Base-by-base conservation (phyloP, 345 rosid species). In the Salix arbutifolia region DNA sequence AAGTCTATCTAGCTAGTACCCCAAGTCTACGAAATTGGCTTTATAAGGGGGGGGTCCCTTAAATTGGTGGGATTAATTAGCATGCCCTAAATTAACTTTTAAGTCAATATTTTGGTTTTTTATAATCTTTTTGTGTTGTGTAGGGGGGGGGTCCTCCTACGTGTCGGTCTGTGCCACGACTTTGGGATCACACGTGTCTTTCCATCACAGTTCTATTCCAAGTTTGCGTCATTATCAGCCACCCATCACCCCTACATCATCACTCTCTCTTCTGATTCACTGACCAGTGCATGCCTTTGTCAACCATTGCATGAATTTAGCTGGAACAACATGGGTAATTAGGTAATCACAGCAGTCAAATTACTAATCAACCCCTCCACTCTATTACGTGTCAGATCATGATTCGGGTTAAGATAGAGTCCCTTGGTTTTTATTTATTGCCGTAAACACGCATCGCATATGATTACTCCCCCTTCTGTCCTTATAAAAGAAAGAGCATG, bases 131-230 rank as follows among this genome's bases (percentile, higher is more conserved):
- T 77, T 84, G 83, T 78, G 66, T 73, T 81, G 70, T 78, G 81
- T 26, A 77, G 28, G 80, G 56, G 37, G 28, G 83, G 80, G 92
- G 92, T 65, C 83, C 91, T 88, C 83, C 26, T 68, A 83, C 89
- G 86, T 87, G 88, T 86, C 84, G 14, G 3, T 19, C 70, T 1
- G 44, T 62, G 31, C 33, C 21, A 6, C 37, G 5, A 40, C 31
- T 26, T 28, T 0, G 0, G 17, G 13, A 1, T 11, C 25, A 71
- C 80, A 86, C 84, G 88, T 87, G 85, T 84, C 88, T 28, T 6
- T 4, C 46, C 1, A 5, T 68, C 80, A 79, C 61, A 79, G 83
- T 21, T 38, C 31, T 8, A 3, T 25, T 52, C 44, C 44, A 21
- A 56, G 70, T 68, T 75, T 44, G 33, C 58, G 75, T 83, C 79